phyloP scores from a whole-genome alignment of 176 grass and related monocot species.

The Ampelocalamus luodianensis region DNA sequence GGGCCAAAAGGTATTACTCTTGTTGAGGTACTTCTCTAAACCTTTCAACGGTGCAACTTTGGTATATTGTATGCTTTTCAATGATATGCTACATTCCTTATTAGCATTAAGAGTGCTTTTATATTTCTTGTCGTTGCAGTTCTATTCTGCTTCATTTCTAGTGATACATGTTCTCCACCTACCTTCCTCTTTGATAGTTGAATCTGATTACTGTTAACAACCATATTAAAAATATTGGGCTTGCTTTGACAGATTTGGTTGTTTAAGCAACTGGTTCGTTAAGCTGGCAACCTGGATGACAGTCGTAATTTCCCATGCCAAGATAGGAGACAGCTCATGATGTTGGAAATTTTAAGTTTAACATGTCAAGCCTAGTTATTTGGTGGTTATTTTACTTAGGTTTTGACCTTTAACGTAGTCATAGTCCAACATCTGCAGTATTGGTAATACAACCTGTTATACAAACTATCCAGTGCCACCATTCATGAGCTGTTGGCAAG shows the following conservation, averaged over 20 bases:
- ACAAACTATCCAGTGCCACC: background rate
- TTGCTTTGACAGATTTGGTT: background rate
- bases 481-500: background rate
- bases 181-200: slow-evolving; percentile 20
- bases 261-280: slow-evolving; percentile 27
- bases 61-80: slow-evolving; percentile 11
- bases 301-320: slow-evolving; percentile 28
- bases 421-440: slow-evolving; percentile 21
- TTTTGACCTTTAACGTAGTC: background rate
- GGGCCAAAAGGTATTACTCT: slow-evolving; percentile 92
- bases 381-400: background rate
- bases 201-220: slow-evolving; percentile 30
- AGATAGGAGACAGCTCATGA: slow-evolving; percentile 8
- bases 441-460: slow-evolving; percentile 1
- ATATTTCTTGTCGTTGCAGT: slow-evolving; percentile 16
- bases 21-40: slow-evolving; percentile 68
- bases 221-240: slow-evolving; percentile 2
- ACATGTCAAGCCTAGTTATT: background rate
- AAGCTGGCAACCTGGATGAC: background rate
- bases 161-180: background rate
- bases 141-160: slow-evolving; percentile 38
- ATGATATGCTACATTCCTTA: slow-evolving; percentile 18
- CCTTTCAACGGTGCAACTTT: slow-evolving; percentile 21
- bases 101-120: background rate
- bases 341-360: background rate